Conservation (phyloP, 2,329 filamentous ascomycete genomes). For the Cordyceps cateniannulata region DNA sequence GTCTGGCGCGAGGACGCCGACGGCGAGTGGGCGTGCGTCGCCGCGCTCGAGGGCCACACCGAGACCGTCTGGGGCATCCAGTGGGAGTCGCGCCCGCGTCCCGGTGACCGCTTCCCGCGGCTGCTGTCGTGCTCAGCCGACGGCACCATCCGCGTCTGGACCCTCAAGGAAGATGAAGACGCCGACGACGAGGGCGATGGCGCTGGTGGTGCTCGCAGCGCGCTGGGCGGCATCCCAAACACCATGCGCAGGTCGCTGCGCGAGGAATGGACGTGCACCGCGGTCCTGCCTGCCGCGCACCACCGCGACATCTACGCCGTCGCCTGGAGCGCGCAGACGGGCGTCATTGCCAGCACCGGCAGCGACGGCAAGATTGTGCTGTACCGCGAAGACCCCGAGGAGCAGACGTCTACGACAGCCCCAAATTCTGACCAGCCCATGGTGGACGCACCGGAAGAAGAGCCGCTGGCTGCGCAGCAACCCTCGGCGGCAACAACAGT, state of each 20-base stretch:
- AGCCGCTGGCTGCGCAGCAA: neutral
- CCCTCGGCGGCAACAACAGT: neutral
- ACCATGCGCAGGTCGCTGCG: conserved; percentile 74
- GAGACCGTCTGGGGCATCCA: conserved; percentile 89
- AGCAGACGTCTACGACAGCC: conserved; percentile 15
- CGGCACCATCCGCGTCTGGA: conserved; percentile 72
- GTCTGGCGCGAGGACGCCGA: conserved; percentile 87
- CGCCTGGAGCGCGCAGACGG: conserved; percentile 72
- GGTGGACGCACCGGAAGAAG: conserved; percentile 17
- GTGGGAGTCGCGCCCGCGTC: conserved; percentile 48
- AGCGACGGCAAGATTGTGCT: conserved; percentile 78
- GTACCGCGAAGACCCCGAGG: conserved; percentile 56
- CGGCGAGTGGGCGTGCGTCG: conserved; percentile 84
- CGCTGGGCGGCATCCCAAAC: conserved; percentile 67
- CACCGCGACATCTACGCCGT: conserved; percentile 78
- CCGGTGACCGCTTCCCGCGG: conserved; percentile 45
- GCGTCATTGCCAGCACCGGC: conserved; percentile 78
- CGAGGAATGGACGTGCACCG: conserved; percentile 79
- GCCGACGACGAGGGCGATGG: conserved; percentile 27
- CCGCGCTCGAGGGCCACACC: conserved; percentile 69
- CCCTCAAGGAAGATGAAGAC: conserved; percentile 49
- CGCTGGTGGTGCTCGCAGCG: conserved; percentile 22
- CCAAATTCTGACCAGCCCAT: conserved; percentile 21
- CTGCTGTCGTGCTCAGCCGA: conserved; percentile 85
- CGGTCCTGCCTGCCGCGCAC: conserved; percentile 67